Conservation (phyloP, 2,329 filamentous ascomycete genomes). For the Ascochyta pisi region DNA sequence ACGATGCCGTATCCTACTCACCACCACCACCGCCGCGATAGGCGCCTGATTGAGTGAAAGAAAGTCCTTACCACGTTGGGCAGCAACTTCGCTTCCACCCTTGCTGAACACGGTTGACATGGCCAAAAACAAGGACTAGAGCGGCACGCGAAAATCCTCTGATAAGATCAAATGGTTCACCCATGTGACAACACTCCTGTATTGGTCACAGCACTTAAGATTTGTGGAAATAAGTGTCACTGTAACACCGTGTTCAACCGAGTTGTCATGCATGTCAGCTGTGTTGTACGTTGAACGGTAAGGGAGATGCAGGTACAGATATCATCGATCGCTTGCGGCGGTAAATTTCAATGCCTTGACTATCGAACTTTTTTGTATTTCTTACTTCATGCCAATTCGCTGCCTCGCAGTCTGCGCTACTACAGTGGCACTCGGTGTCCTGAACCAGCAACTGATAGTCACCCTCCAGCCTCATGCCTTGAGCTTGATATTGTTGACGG, state of each 20-base stretch:
- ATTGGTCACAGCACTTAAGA: not conserved
- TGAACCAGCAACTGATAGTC: no score
- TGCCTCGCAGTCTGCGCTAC: no score
- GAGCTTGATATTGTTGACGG: no score
- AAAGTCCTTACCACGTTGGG: not conserved
- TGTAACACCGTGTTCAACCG: not conserved
- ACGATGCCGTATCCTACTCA: not conserved
- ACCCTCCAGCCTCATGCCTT: no score
- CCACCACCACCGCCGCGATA: not conserved
- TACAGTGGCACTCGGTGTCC: no score
- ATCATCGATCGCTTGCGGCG: not conserved
- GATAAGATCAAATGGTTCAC: not conserved
- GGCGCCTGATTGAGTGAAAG: not conserved
- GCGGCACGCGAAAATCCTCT: not conserved
- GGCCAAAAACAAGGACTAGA: not conserved
- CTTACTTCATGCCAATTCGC: not conserved
- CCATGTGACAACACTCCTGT: not conserved
- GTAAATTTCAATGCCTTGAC: not conserved
- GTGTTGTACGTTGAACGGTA: slow-evolving; percentile 1
- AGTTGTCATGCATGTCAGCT: slow-evolving; percentile 1
- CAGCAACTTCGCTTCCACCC: not conserved
- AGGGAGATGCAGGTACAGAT: slow-evolving; percentile 7
- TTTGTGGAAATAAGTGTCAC: not conserved
- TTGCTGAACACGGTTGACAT: not conserved
- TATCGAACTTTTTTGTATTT: not conserved